phyloP scores from a whole-genome alignment of 495 filamentous ascomycete genomes.

The Lichina pygmaea region DNA sequence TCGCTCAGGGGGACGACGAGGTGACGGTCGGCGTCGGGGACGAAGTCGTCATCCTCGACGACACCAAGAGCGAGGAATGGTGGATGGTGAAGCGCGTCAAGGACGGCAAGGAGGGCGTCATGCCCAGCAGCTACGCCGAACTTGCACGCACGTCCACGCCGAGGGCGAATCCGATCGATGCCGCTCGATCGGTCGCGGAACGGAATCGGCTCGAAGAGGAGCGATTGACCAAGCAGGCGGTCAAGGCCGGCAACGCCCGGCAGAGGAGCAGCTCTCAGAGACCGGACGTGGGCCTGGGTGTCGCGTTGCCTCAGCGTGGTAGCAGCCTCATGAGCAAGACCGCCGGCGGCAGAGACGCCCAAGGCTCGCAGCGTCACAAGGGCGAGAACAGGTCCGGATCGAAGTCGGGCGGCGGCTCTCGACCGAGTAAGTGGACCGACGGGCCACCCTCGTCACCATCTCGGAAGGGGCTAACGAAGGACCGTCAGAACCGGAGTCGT shows the following conservation, averaged over 20 bases:
- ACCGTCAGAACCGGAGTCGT: constrained; percentile 49
- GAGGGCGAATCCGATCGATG: constrained; percentile 26
- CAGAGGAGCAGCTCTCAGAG: constrained; percentile 23
- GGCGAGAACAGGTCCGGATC: constrained; percentile 26
- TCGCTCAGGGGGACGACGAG: constrained; percentile 89
- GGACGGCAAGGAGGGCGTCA: constrained; percentile 86
- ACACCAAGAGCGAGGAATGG: constrained; percentile 86
- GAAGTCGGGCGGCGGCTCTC: constrained; percentile 17
- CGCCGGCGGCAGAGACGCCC: constrained; percentile 25
- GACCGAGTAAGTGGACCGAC: constrained; percentile 37
- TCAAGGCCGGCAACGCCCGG: constrained; percentile 27
- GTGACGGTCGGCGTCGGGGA: constrained; percentile 77
- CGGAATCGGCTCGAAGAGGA: constrained; percentile 68
- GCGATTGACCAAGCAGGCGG: constrained; percentile 46
- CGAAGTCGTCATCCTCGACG: constrained; percentile 76
- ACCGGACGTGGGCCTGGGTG: constrained; percentile 53
- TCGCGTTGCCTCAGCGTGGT: constrained; percentile 37
- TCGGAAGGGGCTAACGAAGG: background rate
- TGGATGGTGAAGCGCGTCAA: constrained; percentile 81
- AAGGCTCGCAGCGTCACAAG: constrained; percentile 37
- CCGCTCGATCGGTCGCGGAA: constrained; percentile 45
- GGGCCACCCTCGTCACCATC: constrained; percentile 6
- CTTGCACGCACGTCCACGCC: constrained; percentile 29
- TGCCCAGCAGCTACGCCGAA: constrained; percentile 94
- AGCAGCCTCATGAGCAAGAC: constrained; percentile 30